A percentile compares a stretch with the other conserved stretches of the same genome.
Evolutionary conservation across 768 basidiomycete species (phyloP).

Genomic region (Lanmaoa rubissima): DNA sequence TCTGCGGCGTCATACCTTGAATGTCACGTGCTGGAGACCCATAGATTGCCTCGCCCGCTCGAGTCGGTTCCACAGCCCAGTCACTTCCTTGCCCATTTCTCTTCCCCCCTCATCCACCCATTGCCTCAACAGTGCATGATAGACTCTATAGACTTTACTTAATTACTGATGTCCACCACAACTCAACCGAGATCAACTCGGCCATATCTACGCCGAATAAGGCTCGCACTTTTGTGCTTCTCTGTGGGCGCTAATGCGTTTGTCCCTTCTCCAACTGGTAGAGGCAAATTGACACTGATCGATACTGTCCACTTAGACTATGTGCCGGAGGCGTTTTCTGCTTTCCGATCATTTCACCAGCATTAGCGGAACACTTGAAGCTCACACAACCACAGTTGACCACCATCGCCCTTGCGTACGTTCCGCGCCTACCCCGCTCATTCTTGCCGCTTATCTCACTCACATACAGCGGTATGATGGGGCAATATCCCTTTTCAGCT

Average conservation of each 20-base stretch:
- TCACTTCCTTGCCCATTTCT: too few species aligned
- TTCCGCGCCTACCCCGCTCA: conserved; percentile 31
- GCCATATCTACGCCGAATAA: conserved; percentile 20
- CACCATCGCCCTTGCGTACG: conserved; percentile 75
- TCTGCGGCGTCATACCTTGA: too few species aligned
- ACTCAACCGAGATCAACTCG: conserved; percentile 2
- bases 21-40: too few species aligned
- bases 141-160: neutral
- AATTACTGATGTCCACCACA: conserved; percentile 13
- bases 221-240: conserved; percentile 40
- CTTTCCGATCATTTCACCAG: conserved; percentile 72
- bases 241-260: conserved; percentile 67
- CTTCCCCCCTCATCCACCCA: neutral
- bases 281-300: neutral
- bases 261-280: conserved; percentile 19
- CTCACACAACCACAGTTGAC: conserved; percentile 77
- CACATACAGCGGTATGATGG: conserved; percentile 65
- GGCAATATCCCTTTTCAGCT: conserved; percentile 76
- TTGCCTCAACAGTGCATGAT: neutral
- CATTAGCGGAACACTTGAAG: conserved; percentile 55
- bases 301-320: conserved; percentile 40
- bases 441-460: conserved; percentile 1
- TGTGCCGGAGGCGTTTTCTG: conserved; percentile 79
- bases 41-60: too few species aligned
- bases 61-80: neutral